Conservation (phyloP, 106 monocot genomes). For the Dactylorhiza incarnata region DNA sequence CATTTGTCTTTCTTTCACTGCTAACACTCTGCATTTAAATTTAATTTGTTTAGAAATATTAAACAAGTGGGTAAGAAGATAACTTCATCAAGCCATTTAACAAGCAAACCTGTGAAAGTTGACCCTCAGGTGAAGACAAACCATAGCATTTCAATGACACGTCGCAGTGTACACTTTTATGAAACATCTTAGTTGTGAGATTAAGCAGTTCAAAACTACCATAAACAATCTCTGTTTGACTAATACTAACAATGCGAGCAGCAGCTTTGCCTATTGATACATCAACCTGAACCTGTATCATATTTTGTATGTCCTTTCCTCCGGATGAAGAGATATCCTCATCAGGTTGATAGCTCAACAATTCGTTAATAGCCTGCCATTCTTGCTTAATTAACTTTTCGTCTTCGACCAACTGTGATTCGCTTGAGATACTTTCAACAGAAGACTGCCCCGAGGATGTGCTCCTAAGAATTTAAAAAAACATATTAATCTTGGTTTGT, state of each 20-base stretch:
- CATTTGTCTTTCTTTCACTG: constrained; percentile 78
- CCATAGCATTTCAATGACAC: constrained; percentile 76
- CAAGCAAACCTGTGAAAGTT: constrained; percentile 69
- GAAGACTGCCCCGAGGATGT: constrained; percentile 33
- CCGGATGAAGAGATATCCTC: constrained; percentile 31
- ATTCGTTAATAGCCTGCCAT: constrained; percentile 82
- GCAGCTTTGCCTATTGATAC: constrained; percentile 78
- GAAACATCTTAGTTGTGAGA: constrained; percentile 62
- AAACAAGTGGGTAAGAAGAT: background rate
- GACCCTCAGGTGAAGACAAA: constrained; percentile 89
- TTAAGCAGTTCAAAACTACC: constrained; percentile 94
- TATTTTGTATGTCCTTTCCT: constrained; percentile 54
- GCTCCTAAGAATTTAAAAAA: constrained; percentile 14
- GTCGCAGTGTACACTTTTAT: constrained; percentile 73
- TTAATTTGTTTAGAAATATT: background rate
- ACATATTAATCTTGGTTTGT: background rate
- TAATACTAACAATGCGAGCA: constrained; percentile 68
- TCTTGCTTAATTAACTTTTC: constrained; percentile 84
- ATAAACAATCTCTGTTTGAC: constrained; percentile 69
- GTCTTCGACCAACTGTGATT: constrained; percentile 35
- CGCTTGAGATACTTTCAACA: constrained; percentile 23
- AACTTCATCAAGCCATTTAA: background rate
- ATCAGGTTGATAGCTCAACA: constrained; percentile 70
- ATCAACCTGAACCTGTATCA: constrained; percentile 61
- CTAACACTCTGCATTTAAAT: constrained; percentile 57